A percentile compares a stretch with the other conserved stretches of the same genome.
Conservation (phyloP, 495 filamentous ascomycete genomes). For the Neurospora tetrasperma region DNA sequence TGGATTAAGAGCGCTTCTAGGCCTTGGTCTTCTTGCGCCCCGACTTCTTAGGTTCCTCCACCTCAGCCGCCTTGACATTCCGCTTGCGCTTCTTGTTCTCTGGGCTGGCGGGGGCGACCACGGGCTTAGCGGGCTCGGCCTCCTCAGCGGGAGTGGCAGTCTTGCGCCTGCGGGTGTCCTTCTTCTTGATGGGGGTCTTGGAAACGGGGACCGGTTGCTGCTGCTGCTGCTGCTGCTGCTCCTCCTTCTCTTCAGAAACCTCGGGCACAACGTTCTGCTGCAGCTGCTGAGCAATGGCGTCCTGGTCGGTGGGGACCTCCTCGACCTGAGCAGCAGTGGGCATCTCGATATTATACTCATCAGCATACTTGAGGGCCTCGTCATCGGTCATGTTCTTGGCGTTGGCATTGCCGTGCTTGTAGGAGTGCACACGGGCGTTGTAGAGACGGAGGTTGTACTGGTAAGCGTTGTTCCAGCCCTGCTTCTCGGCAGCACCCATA, state of each 20-base stretch:
- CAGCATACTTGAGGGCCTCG: constrained; percentile 46
- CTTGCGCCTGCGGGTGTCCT: constrained; percentile 38
- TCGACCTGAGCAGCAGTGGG: constrained; percentile 34
- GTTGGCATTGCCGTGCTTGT: constrained; percentile 56
- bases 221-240: background rate
- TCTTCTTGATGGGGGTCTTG: constrained; percentile 43
- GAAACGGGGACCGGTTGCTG: constrained; percentile 12
- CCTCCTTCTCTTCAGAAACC: constrained; percentile 28
- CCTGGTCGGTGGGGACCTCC: constrained; percentile 47
- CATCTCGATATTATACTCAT: constrained; percentile 39
- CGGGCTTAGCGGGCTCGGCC: constrained; percentile 41
- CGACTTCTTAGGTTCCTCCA: constrained; percentile 43
- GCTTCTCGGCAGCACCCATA: constrained; percentile 63
- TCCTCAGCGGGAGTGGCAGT: constrained; percentile 40
- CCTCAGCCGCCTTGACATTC: constrained; percentile 33
- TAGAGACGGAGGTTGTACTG: constrained; percentile 66
- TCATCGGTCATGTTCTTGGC: constrained; percentile 53
- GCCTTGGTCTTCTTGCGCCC: constrained; percentile 41
- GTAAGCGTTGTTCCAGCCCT: constrained; percentile 65
- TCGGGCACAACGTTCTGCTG: constrained; percentile 34
- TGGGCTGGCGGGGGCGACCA: constrained; percentile 38
- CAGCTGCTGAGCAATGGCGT: constrained; percentile 46
- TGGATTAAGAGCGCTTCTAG: constrained; percentile 8
- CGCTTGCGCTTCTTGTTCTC: constrained; percentile 59
- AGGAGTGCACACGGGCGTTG: constrained; percentile 59